phyloP scores from a whole-genome alignment of 2,329 filamentous ascomycete genomes.

The Sarocladium kiliense region DNA sequence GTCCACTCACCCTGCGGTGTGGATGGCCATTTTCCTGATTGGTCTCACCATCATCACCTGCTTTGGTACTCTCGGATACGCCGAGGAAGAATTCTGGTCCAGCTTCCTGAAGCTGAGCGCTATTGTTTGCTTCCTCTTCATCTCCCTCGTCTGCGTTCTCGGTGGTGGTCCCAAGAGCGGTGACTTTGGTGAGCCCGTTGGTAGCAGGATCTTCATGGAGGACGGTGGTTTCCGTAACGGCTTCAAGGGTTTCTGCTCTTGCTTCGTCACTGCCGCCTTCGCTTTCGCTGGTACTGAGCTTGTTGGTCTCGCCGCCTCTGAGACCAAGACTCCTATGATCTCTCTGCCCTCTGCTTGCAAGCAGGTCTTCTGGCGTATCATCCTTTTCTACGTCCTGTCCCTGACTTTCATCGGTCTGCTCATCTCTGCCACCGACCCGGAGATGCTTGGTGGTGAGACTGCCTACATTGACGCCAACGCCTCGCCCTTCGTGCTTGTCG shows the following conservation, averaged over 20 bases:
- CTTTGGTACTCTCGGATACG: constrained; percentile 51
- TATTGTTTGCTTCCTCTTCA: constrained; percentile 59
- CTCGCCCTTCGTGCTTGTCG: constrained; percentile 55
- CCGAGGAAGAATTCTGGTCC: constrained; percentile 56
- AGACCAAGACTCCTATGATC: constrained; percentile 64
- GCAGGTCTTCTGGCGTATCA: constrained; percentile 62
- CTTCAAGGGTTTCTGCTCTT: constrained; percentile 68
- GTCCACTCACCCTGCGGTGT: constrained; percentile 40
- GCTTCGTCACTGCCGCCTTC: constrained; percentile 70
- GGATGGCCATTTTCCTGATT: constrained; percentile 51
- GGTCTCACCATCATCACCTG: constrained; percentile 49
- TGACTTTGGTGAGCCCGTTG: constrained; percentile 39
- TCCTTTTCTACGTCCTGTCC: constrained; percentile 49
- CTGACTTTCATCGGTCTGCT: constrained; percentile 48
- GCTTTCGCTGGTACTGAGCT: constrained; percentile 69
- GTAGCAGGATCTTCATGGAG: constrained; percentile 44
- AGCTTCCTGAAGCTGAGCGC: constrained; percentile 52
- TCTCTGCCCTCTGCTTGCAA: constrained; percentile 78
- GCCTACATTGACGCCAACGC: constrained; percentile 33
- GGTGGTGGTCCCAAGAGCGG: constrained; percentile 53
- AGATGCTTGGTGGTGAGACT: constrained; percentile 38
- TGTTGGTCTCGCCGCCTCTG: constrained; percentile 69
- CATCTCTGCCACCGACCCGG: constrained; percentile 37
- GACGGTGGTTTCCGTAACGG: constrained; percentile 62
- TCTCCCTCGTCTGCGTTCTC: constrained; percentile 52